phyloP scores from a whole-genome alignment of 2,329 filamentous ascomycete genomes.

The Sporothrix curviconia region DNA sequence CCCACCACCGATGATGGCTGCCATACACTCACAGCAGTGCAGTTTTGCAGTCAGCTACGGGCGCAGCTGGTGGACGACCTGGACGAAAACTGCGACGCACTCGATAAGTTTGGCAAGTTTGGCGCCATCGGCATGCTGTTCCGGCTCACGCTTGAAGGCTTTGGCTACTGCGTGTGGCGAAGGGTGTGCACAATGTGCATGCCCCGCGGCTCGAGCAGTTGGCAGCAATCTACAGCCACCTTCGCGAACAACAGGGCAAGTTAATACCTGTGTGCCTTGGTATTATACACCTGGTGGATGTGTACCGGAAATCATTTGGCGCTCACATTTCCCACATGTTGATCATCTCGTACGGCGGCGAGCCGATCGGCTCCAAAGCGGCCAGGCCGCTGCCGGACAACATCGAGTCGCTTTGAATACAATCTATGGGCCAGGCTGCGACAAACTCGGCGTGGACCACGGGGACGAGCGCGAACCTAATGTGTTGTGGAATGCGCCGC shows the following conservation, averaged over 20 bases:
- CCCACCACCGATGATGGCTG: background rate
- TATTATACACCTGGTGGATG: background rate
- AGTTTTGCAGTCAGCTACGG: background rate
- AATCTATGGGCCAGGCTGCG: background rate
- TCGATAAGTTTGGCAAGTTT: slow-evolving; percentile 4
- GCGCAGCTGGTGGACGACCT: background rate
- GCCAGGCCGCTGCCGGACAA: background rate
- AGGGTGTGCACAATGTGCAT: slow-evolving; percentile 4
- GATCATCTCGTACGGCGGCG: slow-evolving; percentile 8
- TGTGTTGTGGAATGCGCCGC: background rate
- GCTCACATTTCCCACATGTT: slow-evolving; percentile 10
- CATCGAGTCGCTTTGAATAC: too few species aligned
- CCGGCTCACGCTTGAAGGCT: background rate
- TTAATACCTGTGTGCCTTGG: slow-evolving; percentile 9
- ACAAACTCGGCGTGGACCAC: background rate
- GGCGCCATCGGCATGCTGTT: slow-evolving; percentile 5
- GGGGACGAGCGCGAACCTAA: background rate
- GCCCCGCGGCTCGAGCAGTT: background rate
- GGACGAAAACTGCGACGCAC: slow-evolving; percentile 3
- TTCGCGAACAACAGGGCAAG: slow-evolving; percentile 1
- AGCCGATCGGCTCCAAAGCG: background rate
- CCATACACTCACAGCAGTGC: background rate
- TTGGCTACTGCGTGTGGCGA: slow-evolving; percentile 9
- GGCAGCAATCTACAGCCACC: background rate
- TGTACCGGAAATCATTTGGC: background rate